A percentile compares a stretch with the other conserved stretches of the same genome.
phyloP scores from a whole-genome alignment of 1,284 basidiomycete species.

The Melampsora larici-populina region DNA sequence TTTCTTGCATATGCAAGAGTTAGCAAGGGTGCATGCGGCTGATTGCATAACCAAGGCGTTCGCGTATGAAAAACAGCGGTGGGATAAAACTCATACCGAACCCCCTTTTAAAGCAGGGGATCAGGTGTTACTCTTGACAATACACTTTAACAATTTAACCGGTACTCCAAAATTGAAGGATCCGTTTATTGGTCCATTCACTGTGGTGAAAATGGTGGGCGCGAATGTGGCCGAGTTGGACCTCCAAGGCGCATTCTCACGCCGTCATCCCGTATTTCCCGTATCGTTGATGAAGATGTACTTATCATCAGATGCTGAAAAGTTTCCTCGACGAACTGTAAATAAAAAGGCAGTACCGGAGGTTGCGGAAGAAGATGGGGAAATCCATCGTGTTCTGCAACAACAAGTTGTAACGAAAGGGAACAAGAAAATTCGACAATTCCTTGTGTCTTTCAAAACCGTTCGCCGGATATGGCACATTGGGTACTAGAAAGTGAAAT shows the following conservation, averaged over 20 bases:
- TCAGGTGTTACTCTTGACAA: constrained; percentile 1
- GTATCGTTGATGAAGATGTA: constrained; percentile 10
- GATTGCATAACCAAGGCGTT: neutral
- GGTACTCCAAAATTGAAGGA: constrained; percentile 19
- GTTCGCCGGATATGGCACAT: neutral
- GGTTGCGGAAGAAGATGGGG: neutral
- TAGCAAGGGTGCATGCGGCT: neutral
- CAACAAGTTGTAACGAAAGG: neutral
- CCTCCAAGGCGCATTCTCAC: neutral
- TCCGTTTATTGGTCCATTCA: constrained; percentile 13
- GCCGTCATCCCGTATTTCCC: constrained; percentile 12
- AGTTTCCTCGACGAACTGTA: neutral
- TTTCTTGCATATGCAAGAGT: neutral
- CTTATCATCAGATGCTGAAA: neutral
- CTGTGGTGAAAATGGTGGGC: neutral
- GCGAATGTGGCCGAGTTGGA: neutral
- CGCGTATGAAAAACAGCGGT: neutral
- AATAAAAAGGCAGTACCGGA: neutral
- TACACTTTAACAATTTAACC: constrained; percentile 3
- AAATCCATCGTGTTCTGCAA: neutral
- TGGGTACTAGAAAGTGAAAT: neutral
- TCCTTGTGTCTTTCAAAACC: neutral
- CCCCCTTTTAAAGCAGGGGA: too few species aligned
- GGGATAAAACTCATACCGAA: too few species aligned
- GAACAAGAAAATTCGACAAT: neutral